phyloP scores from a whole-genome alignment of 495 filamentous ascomycete genomes.

The Penicillium waksmanii region DNA sequence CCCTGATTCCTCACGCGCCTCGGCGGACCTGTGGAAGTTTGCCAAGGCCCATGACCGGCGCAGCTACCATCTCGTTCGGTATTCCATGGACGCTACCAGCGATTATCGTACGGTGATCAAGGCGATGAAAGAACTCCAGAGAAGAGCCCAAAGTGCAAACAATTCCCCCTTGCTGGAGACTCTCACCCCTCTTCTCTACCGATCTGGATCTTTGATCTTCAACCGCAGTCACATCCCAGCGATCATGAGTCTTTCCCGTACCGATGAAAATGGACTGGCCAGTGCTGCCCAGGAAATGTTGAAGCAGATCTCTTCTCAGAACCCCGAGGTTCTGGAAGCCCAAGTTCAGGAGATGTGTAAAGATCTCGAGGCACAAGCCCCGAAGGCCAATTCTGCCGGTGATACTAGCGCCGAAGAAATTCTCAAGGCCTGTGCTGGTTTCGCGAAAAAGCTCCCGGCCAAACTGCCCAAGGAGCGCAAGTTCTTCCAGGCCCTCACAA shows the following conservation, averaged over 20 bases:
- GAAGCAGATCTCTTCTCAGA: slow-evolving; percentile 87
- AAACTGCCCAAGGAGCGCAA: slow-evolving; percentile 86
- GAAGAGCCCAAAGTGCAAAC: slow-evolving; percentile 71
- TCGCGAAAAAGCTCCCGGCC: slow-evolving; percentile 79
- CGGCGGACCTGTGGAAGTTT: slow-evolving; percentile 81
- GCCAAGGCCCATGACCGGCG: slow-evolving; percentile 90
- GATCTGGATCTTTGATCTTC: slow-evolving; percentile 80
- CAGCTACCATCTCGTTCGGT: slow-evolving; percentile 85
- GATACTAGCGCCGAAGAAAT: slow-evolving; percentile 77
- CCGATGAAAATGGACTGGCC: slow-evolving; percentile 76
- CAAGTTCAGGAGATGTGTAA: slow-evolving; percentile 93
- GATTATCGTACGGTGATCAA: slow-evolving; percentile 90
- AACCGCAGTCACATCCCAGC: slow-evolving; percentile 92
- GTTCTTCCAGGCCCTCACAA: slow-evolving; percentile 77
- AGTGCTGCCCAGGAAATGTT: slow-evolving; percentile 84
- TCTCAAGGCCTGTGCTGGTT: slow-evolving; percentile 88
- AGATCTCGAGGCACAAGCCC: slow-evolving; percentile 77
- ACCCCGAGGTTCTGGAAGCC: slow-evolving; percentile 85
- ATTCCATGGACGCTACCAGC: slow-evolving; percentile 80
- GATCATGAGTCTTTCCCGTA: slow-evolving; percentile 83
- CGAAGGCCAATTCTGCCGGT: slow-evolving; percentile 64
- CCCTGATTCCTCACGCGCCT: slow-evolving; percentile 69
- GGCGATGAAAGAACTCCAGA: slow-evolving; percentile 86
- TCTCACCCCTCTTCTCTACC: slow-evolving; percentile 80
- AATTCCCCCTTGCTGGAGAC: slow-evolving; percentile 71